Evolutionary conservation across 2,329 filamentous ascomycete genomes (phyloP), one percentile per base, ranked within the genome.

Genomic region (Emericellopsis atlantica): DNA sequence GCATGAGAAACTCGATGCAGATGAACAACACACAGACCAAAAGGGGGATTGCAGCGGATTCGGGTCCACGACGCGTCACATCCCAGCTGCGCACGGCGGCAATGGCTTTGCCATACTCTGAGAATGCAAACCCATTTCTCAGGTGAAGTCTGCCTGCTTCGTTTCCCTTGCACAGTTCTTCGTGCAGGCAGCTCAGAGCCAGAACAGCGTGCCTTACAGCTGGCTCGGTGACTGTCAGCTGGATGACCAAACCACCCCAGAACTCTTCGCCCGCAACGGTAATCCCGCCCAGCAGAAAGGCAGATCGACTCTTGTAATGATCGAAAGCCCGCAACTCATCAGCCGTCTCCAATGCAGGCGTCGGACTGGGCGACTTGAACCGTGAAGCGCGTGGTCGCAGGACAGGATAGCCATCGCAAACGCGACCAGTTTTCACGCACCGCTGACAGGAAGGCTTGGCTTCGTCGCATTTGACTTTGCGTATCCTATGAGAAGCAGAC

Each of bases 381-480:
- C 6, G 18, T 16, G 16, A 16, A 18, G 16, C 51, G 46, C 38
- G 46, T 40, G 40, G 47, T 43, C 32, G n/a, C 16, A 32, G 48
- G 12, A 52, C 45, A 9, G 56, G 49, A 64, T 78, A 76, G 44
- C 74, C 74, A 50, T 77, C 73, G 49, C 73, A 77, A 47, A 63
- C 67, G 40, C 73, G 64, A 9, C 73, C 71, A 4, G 72, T 75
- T 42, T 66, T 70, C 26, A 62, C 65, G 49, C 73, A 77, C 41
- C 70, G 66, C 31, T 64, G 53, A 47, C 74, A 78, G 32, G 53
- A 57, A 1, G 72, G 72, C 42, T 70, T 73, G 15, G 54, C 57
- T 54, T 76, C 72, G 46, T 74, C 72, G 51, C 72, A 77, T 52
- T 76, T 76, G 40, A 76, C 66, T 43, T 71, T 69, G 40, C 72